These are phyloP conservation scores for Stenogyne calaminthoides DNA, from an alignment of 305 asterid species.

Conservation along the genomic window DNA sequence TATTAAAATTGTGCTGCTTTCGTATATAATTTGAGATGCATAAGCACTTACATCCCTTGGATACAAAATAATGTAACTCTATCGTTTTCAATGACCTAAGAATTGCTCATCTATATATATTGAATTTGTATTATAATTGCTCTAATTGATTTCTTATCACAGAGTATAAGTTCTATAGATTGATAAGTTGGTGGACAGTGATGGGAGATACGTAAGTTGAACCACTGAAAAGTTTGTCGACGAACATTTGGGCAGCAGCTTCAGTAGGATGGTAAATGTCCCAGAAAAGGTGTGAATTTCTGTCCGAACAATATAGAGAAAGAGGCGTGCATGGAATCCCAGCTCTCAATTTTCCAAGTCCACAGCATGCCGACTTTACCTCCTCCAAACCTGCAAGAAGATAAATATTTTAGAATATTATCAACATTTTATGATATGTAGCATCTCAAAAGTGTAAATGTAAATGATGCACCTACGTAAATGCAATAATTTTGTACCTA, in stretches of 20 bases:
- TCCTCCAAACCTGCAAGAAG: slow-evolving; percentile 51
- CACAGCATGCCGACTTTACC: slow-evolving; percentile 73
- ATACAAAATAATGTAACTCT: slow-evolving; percentile 2
- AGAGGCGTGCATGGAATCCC: slow-evolving; percentile 66
- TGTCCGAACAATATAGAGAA: slow-evolving; percentile 49
- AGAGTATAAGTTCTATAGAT: slow-evolving; percentile 27
- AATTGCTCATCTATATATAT: not conserved
- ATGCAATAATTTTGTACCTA: too few relatives aligned
- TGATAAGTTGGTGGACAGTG: slow-evolving; percentile 51
- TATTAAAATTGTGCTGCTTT: not conserved
- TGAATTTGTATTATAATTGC: not conserved
- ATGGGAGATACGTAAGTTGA: slow-evolving; percentile 46
- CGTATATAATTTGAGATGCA: not conserved
- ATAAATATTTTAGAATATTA: not conserved
- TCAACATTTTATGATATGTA: not conserved
- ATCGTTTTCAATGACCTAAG: not conserved
- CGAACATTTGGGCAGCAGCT: slow-evolving; percentile 42
- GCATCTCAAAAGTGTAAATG: not conserved
- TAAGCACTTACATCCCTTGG: not conserved
- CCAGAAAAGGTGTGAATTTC: slow-evolving; percentile 69
- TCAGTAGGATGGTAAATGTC: slow-evolving; percentile 78
- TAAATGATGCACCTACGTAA: too few relatives aligned
- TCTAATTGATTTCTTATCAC: not conserved
- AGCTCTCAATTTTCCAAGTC: slow-evolving; percentile 65
- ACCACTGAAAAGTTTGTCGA: slow-evolving; percentile 40